phyloP scores from a whole-genome alignment of 768 basidiomycete species.

The Candolleomyces efflorescens region DNA sequence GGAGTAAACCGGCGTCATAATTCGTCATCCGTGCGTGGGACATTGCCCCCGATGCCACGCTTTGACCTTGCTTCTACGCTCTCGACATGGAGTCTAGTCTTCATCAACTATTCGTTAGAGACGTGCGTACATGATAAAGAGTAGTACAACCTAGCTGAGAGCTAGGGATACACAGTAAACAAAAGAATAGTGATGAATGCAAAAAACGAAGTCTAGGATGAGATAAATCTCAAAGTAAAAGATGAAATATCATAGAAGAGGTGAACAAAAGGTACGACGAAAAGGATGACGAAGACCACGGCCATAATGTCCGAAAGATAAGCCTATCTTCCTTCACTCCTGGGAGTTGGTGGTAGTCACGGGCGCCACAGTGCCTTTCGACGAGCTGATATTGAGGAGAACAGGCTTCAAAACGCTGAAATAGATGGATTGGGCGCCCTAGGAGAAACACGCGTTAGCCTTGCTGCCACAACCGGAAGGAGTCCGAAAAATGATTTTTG shows the following conservation, averaged over 20 bases:
- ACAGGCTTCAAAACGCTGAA: conserved; percentile 73
- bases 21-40: no score
- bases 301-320: not conserved
- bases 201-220: not conserved
- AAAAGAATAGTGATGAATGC: not conserved
- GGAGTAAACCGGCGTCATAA: no score
- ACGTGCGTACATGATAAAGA: not conserved
- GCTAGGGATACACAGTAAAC: not conserved
- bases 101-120: not conserved
- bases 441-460: conserved; percentile 1
- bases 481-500: conserved; percentile 15
- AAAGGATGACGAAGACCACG: not conserved
- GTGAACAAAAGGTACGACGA: not conserved
- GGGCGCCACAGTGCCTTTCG: conserved; percentile 40
- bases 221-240: not conserved
- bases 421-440: conserved; percentile 90
- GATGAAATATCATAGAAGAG: not conserved
- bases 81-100: not conserved
- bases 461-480: not conserved
- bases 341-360: conserved; percentile 48
- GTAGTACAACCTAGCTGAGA: not conserved
- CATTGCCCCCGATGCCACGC: no score
- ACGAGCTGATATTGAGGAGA: conserved; percentile 56
- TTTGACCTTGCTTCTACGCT: not conserved
- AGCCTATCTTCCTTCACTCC: conserved; percentile 21